phyloP scores from a whole-genome alignment of 495 filamentous ascomycete genomes.

The Xylaria venustula region DNA sequence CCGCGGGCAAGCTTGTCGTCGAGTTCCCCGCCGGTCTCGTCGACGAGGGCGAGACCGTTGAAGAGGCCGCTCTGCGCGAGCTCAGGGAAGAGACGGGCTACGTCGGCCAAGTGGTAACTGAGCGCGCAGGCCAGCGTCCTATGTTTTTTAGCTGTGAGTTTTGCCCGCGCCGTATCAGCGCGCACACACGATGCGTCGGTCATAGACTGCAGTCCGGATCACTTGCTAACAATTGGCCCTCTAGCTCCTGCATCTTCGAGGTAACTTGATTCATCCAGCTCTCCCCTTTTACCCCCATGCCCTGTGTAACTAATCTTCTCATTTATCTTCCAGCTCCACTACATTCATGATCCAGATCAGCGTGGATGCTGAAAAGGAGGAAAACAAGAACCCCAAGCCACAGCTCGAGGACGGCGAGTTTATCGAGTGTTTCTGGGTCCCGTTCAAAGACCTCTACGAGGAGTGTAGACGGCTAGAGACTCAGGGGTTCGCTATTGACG shows the following conservation, averaged over 20 bases:
- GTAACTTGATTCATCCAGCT: slow-evolving; percentile 10
- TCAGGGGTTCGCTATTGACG: slow-evolving; percentile 70
- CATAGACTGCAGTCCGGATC: too few species aligned
- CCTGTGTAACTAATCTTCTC: background rate
- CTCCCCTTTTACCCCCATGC: background rate
- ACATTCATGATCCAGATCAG: slow-evolving; percentile 67
- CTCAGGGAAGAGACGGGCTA: slow-evolving; percentile 83
- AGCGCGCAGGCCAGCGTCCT: slow-evolving; percentile 42
- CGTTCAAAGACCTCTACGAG: slow-evolving; percentile 54
- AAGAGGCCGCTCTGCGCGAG: slow-evolving; percentile 70
- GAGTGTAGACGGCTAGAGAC: slow-evolving; percentile 57
- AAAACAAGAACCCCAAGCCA: slow-evolving; percentile 59
- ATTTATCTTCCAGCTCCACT: slow-evolving; percentile 53
- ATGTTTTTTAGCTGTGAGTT: slow-evolving; percentile 71
- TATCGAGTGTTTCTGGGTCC: slow-evolving; percentile 70
- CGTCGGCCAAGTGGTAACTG: slow-evolving; percentile 53
- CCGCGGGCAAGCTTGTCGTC: slow-evolving; percentile 66
- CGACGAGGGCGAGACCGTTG: slow-evolving; percentile 67
- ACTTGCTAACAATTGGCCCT: background rate
- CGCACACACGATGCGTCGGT: too few species aligned
- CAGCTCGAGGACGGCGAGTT: slow-evolving; percentile 74
- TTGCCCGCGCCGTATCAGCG: too few species aligned
- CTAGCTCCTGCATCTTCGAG: slow-evolving; percentile 36
- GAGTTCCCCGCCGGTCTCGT: slow-evolving; percentile 76
- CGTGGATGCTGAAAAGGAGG: slow-evolving; percentile 58